phyloP scores from a whole-genome alignment of 2,329 filamentous ascomycete genomes.

The Arthrobotrys conoides region DNA sequence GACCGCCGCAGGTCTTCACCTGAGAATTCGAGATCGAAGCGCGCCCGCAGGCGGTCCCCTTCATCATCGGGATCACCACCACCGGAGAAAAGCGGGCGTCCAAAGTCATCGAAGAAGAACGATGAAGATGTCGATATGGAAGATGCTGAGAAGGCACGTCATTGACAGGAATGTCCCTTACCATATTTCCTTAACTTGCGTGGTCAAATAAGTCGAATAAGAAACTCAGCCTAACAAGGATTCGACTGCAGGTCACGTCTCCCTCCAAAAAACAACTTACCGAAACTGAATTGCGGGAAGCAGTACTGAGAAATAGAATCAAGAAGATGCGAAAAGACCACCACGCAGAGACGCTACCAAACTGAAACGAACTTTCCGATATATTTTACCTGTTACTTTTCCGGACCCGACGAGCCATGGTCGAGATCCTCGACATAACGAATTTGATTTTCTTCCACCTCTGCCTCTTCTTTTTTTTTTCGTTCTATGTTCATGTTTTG shows the following conservation, averaged over 20 bases:
- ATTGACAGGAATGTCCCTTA: constrained; percentile 59
- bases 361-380: constrained; percentile 21
- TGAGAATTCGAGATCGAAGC: constrained; percentile 50
- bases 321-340: constrained; percentile 53
- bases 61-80: constrained; percentile 50
- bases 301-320: constrained; percentile 54
- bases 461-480: background rate
- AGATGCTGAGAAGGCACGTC: constrained; percentile 61
- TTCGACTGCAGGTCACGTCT: constrained; percentile 14
- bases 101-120: constrained; percentile 36
- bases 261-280: constrained; percentile 37
- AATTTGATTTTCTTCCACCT: background rate
- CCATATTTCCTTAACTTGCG: constrained; percentile 27
- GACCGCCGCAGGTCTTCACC: constrained; percentile 45
- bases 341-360: constrained; percentile 14
- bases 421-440: constrained; percentile 4
- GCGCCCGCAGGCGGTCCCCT: constrained; percentile 51
- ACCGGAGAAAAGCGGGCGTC: constrained; percentile 35
- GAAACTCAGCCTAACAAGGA: constrained; percentile 21
- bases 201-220: background rate
- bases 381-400: background rate
- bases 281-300: constrained; percentile 56
- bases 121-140: constrained; percentile 59
- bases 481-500: constrained; percentile 12
- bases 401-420: background rate